phyloP scores from a whole-genome alignment of 352 stramenopile genomes.

The Globisporangium mamillatum region DNA sequence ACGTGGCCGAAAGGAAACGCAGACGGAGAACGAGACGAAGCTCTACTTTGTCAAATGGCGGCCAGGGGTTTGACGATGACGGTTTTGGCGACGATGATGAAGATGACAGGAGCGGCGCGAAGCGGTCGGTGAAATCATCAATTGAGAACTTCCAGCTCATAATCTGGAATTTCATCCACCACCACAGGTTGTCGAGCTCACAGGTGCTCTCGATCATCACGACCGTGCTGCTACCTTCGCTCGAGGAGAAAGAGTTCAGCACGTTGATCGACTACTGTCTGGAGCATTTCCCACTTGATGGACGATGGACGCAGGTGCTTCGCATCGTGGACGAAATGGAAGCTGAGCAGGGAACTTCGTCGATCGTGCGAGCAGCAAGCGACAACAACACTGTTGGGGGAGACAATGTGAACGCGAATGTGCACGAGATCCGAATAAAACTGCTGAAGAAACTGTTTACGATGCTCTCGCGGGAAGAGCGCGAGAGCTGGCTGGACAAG shows the following conservation, averaged over 20 bases:
- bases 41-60: slow-evolving; percentile 13
- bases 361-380: neutral
- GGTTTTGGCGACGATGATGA: slow-evolving; percentile 16
- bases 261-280: slow-evolving; percentile 42
- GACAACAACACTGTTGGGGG: slow-evolving; percentile 1
- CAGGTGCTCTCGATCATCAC: slow-evolving; percentile 44
- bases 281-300: slow-evolving; percentile 30
- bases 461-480: slow-evolving; percentile 55
- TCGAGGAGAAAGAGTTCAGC: slow-evolving; percentile 43
- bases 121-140: slow-evolving; percentile 14
- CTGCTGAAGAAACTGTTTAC: slow-evolving; percentile 54
- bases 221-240: slow-evolving; percentile 39
- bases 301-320: slow-evolving; percentile 46
- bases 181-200: slow-evolving; percentile 59
- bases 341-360: slow-evolving; percentile 4
- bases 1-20: slow-evolving; percentile 30
- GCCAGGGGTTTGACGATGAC: slow-evolving; percentile 21
- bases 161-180: slow-evolving; percentile 57
- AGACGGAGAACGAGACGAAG: slow-evolving; percentile 11
- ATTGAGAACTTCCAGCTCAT: slow-evolving; percentile 62
- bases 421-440: slow-evolving; percentile 34
- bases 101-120: neutral
- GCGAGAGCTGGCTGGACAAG: slow-evolving; percentile 47
- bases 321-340: slow-evolving; percentile 40
- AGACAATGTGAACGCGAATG: slow-evolving; percentile 17